phyloP scores from a whole-genome alignment of 352 stramenopile species.

The Peronosclerospora sorghi region DNA sequence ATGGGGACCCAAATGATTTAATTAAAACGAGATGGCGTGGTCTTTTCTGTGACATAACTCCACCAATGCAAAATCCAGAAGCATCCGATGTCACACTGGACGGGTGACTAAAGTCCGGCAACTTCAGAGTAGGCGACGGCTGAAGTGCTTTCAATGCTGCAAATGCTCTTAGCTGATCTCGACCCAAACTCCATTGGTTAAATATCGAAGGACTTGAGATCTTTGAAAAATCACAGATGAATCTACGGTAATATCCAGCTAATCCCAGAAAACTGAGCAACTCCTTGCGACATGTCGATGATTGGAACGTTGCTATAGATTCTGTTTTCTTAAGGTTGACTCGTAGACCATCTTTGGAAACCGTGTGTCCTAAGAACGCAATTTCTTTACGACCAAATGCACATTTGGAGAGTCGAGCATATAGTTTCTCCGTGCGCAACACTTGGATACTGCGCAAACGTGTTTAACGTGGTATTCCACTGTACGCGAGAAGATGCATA shows the following conservation, averaged over 20 bases:
- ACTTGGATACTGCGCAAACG: constrained; percentile 14
- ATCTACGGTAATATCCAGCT: constrained; percentile 15
- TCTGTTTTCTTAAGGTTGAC: too few species aligned
- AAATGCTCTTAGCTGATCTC: too few species aligned
- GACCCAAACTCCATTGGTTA: too few species aligned
- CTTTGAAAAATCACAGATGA: constrained; percentile 18
- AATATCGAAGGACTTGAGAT: constrained; percentile 5
- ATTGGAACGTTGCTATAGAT: neutral
- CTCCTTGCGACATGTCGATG: neutral
- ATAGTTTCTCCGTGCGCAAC: constrained; percentile 14
- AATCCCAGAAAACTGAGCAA: constrained; percentile 20
- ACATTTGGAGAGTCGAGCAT: constrained; percentile 15
- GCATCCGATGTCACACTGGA: too few species aligned
- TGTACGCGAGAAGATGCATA: constrained; percentile 19
- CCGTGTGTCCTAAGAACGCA: constrained; percentile 19
- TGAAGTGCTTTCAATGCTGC: too few species aligned
- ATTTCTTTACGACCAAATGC: constrained; percentile 8
- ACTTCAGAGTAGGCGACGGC: too few species aligned
- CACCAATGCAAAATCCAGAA: too few species aligned
- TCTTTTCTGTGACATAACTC: too few species aligned
- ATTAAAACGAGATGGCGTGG: neutral
- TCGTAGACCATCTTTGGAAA: neutral
- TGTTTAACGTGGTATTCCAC: constrained; percentile 13
- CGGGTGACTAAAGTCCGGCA: too few species aligned
- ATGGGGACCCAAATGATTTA: constrained; percentile 3